Base-by-base conservation (phyloP, 352 stramenopile species). In the Pythium dissimile region DNA sequence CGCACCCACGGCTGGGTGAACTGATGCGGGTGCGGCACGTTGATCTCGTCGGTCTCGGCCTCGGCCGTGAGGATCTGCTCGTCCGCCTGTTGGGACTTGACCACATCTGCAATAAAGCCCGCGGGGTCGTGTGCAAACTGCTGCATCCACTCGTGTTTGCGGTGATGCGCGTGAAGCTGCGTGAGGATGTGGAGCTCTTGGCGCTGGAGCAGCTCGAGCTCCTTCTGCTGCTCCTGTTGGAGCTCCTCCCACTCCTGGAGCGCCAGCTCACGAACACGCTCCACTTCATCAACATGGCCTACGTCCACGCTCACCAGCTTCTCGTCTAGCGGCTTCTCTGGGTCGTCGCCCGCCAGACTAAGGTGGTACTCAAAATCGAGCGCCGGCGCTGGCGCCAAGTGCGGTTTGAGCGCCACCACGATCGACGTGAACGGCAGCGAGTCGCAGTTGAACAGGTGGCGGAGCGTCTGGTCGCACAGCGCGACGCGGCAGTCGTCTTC, bases 401-500 rank as follows among this genome's bases (percentile, higher is more conserved):
- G 81, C 35, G 78, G 64, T 61, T 80, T 84, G 51, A 89, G 75
- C 18, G 78, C 81, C 18, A 84, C 73, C 7, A 89, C 68, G 31
- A 91, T 73, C 0, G 77, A 89, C 16, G 78, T 72, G 54, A 91
- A 91, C 11, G 81, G 77, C 53, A 91, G 64, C 26, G 73, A 76
- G 18, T 87, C 77, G 54, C 81, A 91, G 24, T 84, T 75, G 49
- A 91, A 75, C 21, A 91, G 53, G 54, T 76, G 66, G 5, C 46
- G 34, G 43, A 91, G 66, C 47, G 66, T 73, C 0, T 71, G 61
- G 37, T 91, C 81, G 47, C 79, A 89, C 15, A 81, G 53, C 30
- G 86, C 75, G 26, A 91, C 75, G 20, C 81, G 77, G 47, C 78
- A 91, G 65, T 91, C 81, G 54, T 91, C 81, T n/a, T 80, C 73